These are phyloP conservation scores for Schwanniomyces vanrijiae DNA, from an alignment of 805 yeast genomes.

Conservation along the genomic window DNA sequence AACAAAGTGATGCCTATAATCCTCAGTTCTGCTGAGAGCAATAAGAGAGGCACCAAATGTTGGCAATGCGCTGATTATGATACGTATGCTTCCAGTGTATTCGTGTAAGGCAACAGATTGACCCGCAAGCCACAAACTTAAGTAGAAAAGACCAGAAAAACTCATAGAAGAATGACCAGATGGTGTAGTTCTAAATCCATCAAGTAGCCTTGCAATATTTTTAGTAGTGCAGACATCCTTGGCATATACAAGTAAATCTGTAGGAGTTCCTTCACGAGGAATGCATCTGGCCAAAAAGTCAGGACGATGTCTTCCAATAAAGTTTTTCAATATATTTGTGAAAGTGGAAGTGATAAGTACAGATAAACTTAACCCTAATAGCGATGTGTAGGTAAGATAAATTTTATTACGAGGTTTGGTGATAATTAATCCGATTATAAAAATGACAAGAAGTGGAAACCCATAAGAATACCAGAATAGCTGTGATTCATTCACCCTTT, in stretches of 20 bases:
- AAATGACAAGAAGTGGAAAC: conserved; percentile 48
- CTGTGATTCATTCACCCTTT: conserved; percentile 61
- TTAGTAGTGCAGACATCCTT: conserved; percentile 64
- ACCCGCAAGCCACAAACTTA: conserved; percentile 66
- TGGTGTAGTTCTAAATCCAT: conserved; percentile 82
- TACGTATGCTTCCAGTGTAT: conserved; percentile 63
- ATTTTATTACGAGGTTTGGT: conserved; percentile 54
- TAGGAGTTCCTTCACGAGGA: conserved; percentile 62
- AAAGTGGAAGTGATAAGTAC: conserved; percentile 58
- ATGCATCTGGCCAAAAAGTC: conserved; percentile 85
- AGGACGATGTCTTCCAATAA: conserved; percentile 90
- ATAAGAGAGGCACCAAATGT: conserved; percentile 67
- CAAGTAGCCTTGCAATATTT: conserved; percentile 45
- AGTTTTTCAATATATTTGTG: conserved; percentile 75
- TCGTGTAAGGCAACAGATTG: conserved; percentile 52
- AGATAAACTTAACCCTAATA: conserved; percentile 65
- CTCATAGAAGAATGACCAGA: conserved; percentile 77
- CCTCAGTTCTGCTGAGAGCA: conserved; percentile 86
- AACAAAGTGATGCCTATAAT: conserved; percentile 89
- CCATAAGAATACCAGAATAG: conserved; percentile 55
- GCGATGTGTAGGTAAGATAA: conserved; percentile 61
- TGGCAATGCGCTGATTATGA: conserved; percentile 53
- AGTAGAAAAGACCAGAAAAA: conserved; percentile 65
- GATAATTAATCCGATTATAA: conserved; percentile 33
- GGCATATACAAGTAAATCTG: conserved; percentile 54